phyloP scores from a whole-genome alignment of 1,284 basidiomycete genomes.

The Papiliotrema terrestris region DNA sequence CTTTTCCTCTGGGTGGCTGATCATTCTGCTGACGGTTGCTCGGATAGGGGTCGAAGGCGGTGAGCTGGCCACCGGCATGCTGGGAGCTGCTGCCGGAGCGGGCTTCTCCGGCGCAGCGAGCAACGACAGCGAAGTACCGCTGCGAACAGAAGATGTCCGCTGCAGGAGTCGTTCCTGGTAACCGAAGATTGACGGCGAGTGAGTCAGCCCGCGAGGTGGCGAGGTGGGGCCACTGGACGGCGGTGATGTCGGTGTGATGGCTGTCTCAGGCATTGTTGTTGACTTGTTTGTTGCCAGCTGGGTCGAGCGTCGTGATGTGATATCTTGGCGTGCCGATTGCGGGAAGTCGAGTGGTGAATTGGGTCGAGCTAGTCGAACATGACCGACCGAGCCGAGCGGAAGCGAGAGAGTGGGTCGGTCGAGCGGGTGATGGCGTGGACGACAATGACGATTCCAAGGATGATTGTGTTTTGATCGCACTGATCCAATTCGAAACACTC shows the following conservation, averaged over 20 bases:
- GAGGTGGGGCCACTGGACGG: constrained; percentile 7
- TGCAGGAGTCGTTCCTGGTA: constrained; percentile 38
- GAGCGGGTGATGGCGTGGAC: too few species aligned
- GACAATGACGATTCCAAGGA: too few species aligned
- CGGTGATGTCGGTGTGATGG: not conserved
- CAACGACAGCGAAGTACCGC: constrained; percentile 1
- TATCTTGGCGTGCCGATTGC: too few species aligned
- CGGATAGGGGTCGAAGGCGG: constrained; percentile 37
- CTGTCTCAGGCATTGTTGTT: not conserved
- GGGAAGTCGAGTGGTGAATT: not conserved
- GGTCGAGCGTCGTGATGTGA: too few species aligned
- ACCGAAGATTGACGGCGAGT: constrained; percentile 38
- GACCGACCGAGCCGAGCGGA: too few species aligned
- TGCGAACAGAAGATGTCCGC: constrained; percentile 12
- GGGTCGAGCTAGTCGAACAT: not conserved
- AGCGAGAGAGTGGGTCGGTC: too few species aligned
- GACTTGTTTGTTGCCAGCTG: not conserved
- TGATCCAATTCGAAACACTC: too few species aligned
- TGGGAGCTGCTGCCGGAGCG: constrained; percentile 12
- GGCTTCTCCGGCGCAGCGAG: constrained; percentile 5
- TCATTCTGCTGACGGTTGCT: constrained; percentile 28
- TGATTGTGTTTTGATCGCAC: too few species aligned
- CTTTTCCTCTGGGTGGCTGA: constrained; percentile 8
- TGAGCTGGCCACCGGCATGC: not conserved
- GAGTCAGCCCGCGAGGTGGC: constrained; percentile 27